phyloP scores from a whole-genome alignment of 495 filamentous ascomycete genomes.

The Aspergillus saccharolyticus region DNA sequence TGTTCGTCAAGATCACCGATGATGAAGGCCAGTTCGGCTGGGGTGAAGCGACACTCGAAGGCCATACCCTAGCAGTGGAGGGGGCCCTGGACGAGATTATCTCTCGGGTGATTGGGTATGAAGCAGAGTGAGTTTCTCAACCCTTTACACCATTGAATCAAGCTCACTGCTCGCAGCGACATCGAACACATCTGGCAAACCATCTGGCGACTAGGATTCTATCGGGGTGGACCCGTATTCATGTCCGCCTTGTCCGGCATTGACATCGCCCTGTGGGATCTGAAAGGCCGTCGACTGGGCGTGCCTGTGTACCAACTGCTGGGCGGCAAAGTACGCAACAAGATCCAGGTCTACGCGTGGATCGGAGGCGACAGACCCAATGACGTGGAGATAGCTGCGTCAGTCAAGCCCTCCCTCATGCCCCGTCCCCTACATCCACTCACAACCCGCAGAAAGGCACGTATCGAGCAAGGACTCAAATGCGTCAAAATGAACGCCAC shows the following conservation, averaged over 20 bases:
- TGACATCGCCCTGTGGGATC: constrained; percentile 80
- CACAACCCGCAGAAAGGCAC: constrained; percentile 44
- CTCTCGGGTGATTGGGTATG: constrained; percentile 59
- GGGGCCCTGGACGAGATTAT: constrained; percentile 68
- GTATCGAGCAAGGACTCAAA: constrained; percentile 66
- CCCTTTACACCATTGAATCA: neutral
- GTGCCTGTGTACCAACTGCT: constrained; percentile 72
- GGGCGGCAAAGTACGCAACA: constrained; percentile 70
- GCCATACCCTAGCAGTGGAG: constrained; percentile 75
- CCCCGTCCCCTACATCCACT: neutral
- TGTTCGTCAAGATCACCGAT: constrained; percentile 76
- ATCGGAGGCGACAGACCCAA: constrained; percentile 76
- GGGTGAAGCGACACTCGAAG: constrained; percentile 77
- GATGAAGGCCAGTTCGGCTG: constrained; percentile 62
- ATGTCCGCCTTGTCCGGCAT: constrained; percentile 77
- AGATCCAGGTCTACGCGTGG: constrained; percentile 78
- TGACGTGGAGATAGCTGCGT: constrained; percentile 60
- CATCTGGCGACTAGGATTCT: constrained; percentile 67
- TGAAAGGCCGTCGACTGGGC: constrained; percentile 57
- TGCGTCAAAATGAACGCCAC: constrained; percentile 81
- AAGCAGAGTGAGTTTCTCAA: constrained; percentile 59
- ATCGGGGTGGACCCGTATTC: constrained; percentile 78
- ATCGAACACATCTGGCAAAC: constrained; percentile 82
- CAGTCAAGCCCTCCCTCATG: constrained; percentile 3
- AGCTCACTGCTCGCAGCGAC: constrained; percentile 43